Percentiles rank a stretch among this genome's conserved stretches.
phyloP scores from a whole-genome alignment of 140 eudicot genomes.

The Senecio squalidus region DNA sequence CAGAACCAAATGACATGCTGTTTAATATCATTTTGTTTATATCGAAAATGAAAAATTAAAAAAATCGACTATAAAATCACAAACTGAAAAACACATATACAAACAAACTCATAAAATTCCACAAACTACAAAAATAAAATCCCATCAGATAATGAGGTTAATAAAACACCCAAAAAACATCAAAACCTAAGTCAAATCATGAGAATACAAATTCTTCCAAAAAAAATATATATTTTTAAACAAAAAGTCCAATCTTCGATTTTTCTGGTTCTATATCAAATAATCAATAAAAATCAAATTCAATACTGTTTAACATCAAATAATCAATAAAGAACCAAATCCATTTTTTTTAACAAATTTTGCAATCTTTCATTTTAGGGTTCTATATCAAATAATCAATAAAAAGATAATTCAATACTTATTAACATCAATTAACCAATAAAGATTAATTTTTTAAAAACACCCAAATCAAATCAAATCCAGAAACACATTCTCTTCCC shows the following conservation, averaged over 20 bases:
- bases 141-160: neutral
- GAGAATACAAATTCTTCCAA: neutral
- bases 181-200: conserved; percentile 3
- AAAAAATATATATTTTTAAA: neutral
- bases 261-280: neutral
- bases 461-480: too few species aligned
- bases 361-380: too few species aligned
- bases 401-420: too few species aligned
- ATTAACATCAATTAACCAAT: too few species aligned
- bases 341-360: too few species aligned
- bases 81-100: neutral
- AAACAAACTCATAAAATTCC: conserved; percentile 5
- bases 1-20: neutral
- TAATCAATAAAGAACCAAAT: neutral
- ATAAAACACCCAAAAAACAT: conserved; percentile 4
- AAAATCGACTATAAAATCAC: neutral
- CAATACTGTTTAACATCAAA: neutral
- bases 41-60: neutral
- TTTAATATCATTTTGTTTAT: neutral
- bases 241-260: neutral
- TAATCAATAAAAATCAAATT: neutral
- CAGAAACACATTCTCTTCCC: too few species aligned
- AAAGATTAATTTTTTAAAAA: too few species aligned
- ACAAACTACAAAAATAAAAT: neutral
- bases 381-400: too few species aligned